These are phyloP conservation scores for Nakazawaea ishiwadae DNA, from an alignment of 805 yeast species.

Conservation along the genomic window DNA sequence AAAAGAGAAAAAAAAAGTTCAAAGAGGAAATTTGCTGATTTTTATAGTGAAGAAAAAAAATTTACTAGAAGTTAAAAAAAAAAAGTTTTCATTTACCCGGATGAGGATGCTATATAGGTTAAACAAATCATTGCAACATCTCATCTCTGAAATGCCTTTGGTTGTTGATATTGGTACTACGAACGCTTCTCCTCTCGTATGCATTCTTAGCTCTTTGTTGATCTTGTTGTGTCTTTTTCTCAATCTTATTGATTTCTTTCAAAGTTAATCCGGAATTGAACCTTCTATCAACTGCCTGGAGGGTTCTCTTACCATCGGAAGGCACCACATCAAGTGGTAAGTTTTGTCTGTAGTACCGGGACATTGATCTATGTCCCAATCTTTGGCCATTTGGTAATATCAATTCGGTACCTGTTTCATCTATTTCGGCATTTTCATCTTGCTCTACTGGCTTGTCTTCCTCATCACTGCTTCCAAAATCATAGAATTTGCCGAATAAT, in stretches of 20 bases:
- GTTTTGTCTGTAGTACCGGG: slow-evolving; percentile 58
- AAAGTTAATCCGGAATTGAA: slow-evolving; percentile 49
- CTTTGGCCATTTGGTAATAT: slow-evolving; percentile 63
- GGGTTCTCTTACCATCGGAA: slow-evolving; percentile 58
- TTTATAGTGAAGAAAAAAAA: not conserved
- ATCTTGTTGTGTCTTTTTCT: slow-evolving; percentile 40
- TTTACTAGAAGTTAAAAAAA: not conserved
- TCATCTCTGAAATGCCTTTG: slow-evolving; percentile 76
- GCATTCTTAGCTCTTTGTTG: slow-evolving; percentile 30
- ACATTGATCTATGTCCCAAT: slow-evolving; percentile 67
- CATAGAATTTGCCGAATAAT: slow-evolving; percentile 33
- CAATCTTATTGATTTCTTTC: slow-evolving; percentile 44
- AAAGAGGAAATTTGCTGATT: not conserved
- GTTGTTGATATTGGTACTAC: slow-evolving; percentile 49
- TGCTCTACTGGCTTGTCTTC: slow-evolving; percentile 12
- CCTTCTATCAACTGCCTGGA: slow-evolving; percentile 59
- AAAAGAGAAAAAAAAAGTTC: slow-evolving; percentile 19
- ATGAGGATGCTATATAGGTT: not conserved
- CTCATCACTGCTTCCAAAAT: slow-evolving; percentile 23
- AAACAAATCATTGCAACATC: slow-evolving; percentile 33
- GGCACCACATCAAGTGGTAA: slow-evolving; percentile 33
- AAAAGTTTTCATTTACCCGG: slow-evolving; percentile 9
- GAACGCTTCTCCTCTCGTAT: slow-evolving; percentile 44
- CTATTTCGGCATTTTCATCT: slow-evolving; percentile 34
- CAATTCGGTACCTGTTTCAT: slow-evolving; percentile 54